Conservation (phyloP, 2,329 filamentous ascomycete genomes). For the Orbilia brochopaga region DNA sequence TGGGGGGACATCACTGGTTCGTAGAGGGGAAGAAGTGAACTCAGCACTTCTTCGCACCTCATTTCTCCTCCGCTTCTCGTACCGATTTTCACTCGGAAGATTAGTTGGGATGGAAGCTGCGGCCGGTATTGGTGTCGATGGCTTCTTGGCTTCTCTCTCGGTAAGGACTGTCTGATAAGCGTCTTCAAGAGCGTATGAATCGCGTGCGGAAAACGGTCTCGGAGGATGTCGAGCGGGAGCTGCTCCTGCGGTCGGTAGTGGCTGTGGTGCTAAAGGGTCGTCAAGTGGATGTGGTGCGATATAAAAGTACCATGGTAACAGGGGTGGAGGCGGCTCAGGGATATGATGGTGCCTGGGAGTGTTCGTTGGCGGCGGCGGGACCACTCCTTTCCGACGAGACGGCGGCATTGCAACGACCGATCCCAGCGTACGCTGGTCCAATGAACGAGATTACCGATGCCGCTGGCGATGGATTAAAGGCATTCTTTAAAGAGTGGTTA, state of each 20-base stretch:
- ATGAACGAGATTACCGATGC: background rate
- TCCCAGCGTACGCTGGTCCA: background rate
- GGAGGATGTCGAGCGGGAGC: conserved; percentile 67
- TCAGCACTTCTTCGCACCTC: conserved; percentile 46
- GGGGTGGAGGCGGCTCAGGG: conserved; percentile 60
- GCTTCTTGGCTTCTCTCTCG: conserved; percentile 33
- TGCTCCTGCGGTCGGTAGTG: conserved; percentile 64
- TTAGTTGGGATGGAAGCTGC: conserved; percentile 19
- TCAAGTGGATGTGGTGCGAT: conserved; percentile 81
- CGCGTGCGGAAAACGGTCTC: conserved; percentile 77
- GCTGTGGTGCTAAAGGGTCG: conserved; percentile 76
- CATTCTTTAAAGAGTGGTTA: background rate
- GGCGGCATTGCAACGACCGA: conserved; percentile 24
- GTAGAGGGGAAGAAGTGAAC: conserved; percentile 41
- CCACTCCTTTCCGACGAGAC: conserved; percentile 34
- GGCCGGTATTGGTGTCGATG: conserved; percentile 24
- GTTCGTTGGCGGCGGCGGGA: conserved; percentile 41
- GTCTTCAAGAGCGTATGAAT: conserved; percentile 79
- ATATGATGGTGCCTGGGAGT: conserved; percentile 50
- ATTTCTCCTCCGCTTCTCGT: conserved; percentile 36
- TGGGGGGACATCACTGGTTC: conserved; percentile 46
- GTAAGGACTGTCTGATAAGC: conserved; percentile 71
- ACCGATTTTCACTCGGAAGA: conserved; percentile 16
- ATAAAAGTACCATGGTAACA: conserved; percentile 82
- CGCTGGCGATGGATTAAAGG: background rate